Evolutionary conservation across 2,329 filamentous ascomycete genomes (phyloP).

Genomic region (Biscogniauxia marginata): DNA sequence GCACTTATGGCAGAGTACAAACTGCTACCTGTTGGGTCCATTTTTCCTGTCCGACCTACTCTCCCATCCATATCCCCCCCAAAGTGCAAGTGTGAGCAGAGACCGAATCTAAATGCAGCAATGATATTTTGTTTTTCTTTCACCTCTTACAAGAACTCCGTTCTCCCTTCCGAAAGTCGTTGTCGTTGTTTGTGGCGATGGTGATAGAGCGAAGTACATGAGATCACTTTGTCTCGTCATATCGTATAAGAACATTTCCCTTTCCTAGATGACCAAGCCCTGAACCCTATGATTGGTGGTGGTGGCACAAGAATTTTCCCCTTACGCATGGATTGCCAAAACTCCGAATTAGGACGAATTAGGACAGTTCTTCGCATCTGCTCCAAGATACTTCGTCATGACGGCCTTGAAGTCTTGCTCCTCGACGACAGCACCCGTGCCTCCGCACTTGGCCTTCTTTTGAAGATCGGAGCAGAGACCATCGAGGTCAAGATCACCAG

Average conservation of each 20-base stretch:
- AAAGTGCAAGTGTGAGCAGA: not conserved
- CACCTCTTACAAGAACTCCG: not conserved
- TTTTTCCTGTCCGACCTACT: not conserved
- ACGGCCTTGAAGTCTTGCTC: conserved; percentile 85
- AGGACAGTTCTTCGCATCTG: not conserved
- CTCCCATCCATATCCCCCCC: not conserved
- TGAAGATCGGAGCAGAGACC: conserved; percentile 88
- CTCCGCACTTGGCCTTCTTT: conserved; percentile 93
- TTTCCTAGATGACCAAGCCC: not conserved
- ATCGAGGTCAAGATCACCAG: conserved; percentile 91
- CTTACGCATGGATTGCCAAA: not conserved
- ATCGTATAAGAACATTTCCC: not conserved
- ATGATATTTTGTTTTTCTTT: not conserved
- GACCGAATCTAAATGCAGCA: not conserved
- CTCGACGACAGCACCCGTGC: conserved; percentile 84
- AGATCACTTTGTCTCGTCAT: not conserved
- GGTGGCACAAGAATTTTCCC: conserved; percentile 7
- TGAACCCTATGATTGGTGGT: not conserved
- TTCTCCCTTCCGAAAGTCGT: not conserved
- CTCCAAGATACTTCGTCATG: conserved; percentile 61
- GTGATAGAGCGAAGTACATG: not conserved
- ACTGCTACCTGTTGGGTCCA: not conserved
- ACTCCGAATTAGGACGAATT: not conserved
- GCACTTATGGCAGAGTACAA: not conserved
- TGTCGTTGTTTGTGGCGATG: not conserved